A percentile compares a stretch with the other conserved stretches of the same genome.
Conservation (phyloP, 106 monocot genomes). For the Platanthera guangdongensis region DNA sequence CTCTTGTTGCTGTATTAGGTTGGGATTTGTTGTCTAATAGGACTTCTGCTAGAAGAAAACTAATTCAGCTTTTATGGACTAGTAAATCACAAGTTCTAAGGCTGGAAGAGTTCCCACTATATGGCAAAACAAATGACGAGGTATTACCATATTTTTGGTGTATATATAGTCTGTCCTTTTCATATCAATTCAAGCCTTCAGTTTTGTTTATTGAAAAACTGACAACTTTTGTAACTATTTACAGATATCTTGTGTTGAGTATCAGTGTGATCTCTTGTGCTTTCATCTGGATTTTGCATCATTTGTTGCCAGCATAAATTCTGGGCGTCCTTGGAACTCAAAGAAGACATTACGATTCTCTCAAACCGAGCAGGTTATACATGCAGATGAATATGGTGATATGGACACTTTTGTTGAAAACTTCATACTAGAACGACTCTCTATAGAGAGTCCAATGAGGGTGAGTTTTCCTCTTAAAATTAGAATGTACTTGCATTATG, state of each 20-base stretch:
- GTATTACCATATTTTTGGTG: constrained; percentile 25
- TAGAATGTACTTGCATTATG: not conserved
- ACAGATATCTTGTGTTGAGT: constrained; percentile 81
- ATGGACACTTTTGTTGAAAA: constrained; percentile 85
- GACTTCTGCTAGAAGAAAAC: constrained; percentile 52
- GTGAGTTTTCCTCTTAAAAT: constrained; percentile 18
- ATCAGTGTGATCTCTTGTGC: constrained; percentile 89
- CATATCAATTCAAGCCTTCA: not conserved
- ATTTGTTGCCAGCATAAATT: constrained; percentile 80
- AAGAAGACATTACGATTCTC: constrained; percentile 50
- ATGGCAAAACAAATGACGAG: constrained; percentile 62
- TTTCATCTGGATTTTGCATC: constrained; percentile 85
- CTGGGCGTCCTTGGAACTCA: constrained; percentile 62
- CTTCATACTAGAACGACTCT: constrained; percentile 76
- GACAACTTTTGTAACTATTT: constrained; percentile 4
- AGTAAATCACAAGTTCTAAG: constrained; percentile 75
- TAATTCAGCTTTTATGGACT: constrained; percentile 77
- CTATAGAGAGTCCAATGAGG: constrained; percentile 76
- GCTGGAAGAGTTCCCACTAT: constrained; percentile 59
- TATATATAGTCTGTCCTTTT: not conserved
- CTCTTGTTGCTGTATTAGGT: constrained; percentile 82
- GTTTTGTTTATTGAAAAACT: not conserved
- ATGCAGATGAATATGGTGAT: constrained; percentile 17
- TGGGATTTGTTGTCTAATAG: constrained; percentile 89
- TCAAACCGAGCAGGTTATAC: constrained; percentile 27